Evolutionary conservation across 495 filamentous ascomycete genomes (phyloP), one percentile per base, ranked within the genome.

Genomic region (Neurospora sp.): DNA sequence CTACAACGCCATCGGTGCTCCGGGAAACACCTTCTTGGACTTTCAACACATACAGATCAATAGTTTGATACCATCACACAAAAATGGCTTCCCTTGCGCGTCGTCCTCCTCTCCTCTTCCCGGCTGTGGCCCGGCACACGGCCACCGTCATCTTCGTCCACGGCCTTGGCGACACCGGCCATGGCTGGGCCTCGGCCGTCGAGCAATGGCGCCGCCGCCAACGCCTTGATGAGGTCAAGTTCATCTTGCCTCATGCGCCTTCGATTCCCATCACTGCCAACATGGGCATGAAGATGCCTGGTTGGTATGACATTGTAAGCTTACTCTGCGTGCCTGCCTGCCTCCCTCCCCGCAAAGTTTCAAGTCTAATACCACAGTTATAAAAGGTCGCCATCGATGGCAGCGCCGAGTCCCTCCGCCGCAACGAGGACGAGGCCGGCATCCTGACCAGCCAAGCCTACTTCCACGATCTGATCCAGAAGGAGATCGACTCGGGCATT

Each of bases 221-320:
- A 76, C 92, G 91, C 75, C 96, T 98, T 78, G 89, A 94, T 68
- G 92, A 98, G 82, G 92, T 96, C 77, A 87, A 92, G 73, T 99
- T 98, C 82, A 88, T 99, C 75, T 91, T 99, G 81, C 96, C 96
- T 8, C 93, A 96, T 83, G 96, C 96, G n/a, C 94, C 95, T 6
- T 81, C 77, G 20, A 97, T 98, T 69, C 93, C 95, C 37, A 93
- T 99, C 78, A 94, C 94, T 91, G 75, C 93, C 94, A 91, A 77
- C 88, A 83, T 47, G 70, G 93, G 94, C 40, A 91, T 93, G 90
- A 79, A 79, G 10, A 94, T 97, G 93, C 93, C 94, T 4, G 93
- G 91, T 22, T 97, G 95, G 95, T 97, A 94, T 79, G 93, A 97
- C 76, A 92, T 97, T 76, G 87, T 91, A 81, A 89, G 91, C 81